Conservation (phyloP, 1,284 basidiomycete species). For the Neolentinus lepideus region DNA sequence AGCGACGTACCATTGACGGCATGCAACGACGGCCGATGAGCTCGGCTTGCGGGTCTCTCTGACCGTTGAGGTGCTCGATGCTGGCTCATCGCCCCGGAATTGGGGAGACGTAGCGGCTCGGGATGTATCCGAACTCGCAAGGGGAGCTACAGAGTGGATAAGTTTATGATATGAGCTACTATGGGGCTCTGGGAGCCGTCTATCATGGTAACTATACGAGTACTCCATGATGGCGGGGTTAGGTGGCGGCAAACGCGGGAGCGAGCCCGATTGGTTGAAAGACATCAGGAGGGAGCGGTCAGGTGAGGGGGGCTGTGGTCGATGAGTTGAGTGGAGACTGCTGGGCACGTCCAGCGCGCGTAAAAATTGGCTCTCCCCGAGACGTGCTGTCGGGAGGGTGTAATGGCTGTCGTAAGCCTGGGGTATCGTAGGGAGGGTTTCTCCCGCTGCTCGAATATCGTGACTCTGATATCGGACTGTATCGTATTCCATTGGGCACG, state of each 20-base stretch:
- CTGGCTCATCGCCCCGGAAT: background rate
- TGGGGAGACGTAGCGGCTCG: background rate
- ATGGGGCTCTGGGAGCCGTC: background rate
- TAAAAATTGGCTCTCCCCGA: background rate
- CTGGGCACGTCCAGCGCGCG: background rate
- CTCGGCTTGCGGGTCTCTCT: background rate
- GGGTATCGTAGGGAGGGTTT: background rate
- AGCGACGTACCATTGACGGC: conserved; percentile 28
- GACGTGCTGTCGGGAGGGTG: background rate
- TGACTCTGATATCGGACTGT: background rate
- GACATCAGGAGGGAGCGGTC: background rate
- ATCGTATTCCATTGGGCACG: background rate
- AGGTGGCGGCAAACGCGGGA: background rate
- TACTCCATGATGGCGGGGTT: background rate
- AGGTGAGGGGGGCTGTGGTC: background rate
- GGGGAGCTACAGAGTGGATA: background rate
- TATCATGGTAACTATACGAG: background rate
- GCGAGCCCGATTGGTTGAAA: background rate
- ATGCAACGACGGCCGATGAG: conserved; percentile 35
- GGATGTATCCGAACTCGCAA: background rate
- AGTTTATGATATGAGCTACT: background rate
- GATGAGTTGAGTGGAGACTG: background rate
- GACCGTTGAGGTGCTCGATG: background rate
- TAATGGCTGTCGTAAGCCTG: background rate
- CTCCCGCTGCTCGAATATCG: background rate